Evolutionary conservation across 768 basidiomycete genomes (phyloP).

Genomic region (Kwoniella newhampshirensis): DNA sequence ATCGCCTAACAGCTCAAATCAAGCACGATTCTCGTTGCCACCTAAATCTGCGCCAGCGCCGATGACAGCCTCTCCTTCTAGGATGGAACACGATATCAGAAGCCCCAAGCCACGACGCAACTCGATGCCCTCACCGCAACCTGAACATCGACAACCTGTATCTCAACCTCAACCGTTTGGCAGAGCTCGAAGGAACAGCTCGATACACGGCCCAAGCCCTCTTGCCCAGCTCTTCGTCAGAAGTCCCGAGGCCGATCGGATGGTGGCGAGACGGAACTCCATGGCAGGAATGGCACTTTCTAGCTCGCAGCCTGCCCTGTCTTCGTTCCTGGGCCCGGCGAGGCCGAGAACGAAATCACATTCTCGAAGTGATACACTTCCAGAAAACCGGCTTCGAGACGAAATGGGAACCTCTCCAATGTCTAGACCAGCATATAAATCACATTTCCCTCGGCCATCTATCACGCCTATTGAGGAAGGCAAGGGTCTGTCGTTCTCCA

Average conservation of each 20-base stretch:
- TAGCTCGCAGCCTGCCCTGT: slow-evolving; percentile 17
- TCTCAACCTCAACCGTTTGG: slow-evolving; percentile 5
- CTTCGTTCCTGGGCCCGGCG: slow-evolving; percentile 14
- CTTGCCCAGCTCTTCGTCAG: slow-evolving; percentile 48
- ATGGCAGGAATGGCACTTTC: slow-evolving; percentile 21
- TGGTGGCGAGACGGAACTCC: slow-evolving; percentile 18
- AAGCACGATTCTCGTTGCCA: slow-evolving; percentile 4
- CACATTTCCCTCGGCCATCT: background rate
- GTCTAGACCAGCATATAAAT: background rate
- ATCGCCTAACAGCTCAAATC: slow-evolving; percentile 6
- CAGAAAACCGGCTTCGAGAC: background rate
- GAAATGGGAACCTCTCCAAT: background rate
- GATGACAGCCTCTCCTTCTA: slow-evolving; percentile 16
- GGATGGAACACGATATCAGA: slow-evolving; percentile 9
- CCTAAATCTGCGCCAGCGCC: background rate
- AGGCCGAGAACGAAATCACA: slow-evolving; percentile 1
- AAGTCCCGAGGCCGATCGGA: slow-evolving; percentile 6
- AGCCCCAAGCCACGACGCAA: background rate
- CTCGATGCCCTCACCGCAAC: slow-evolving; percentile 14
- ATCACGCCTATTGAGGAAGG: background rate
- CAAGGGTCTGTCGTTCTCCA: background rate
- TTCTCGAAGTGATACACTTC: slow-evolving; percentile 1
- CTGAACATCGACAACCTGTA: slow-evolving; percentile 1
- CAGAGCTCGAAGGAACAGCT: slow-evolving; percentile 39
- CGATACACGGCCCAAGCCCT: slow-evolving; percentile 48